A percentile compares a stretch with the other conserved stretches of the same genome.
These are phyloP conservation scores for Yamadazyma sp. DNA, from an alignment of 805 yeast species.

Conservation along the genomic window DNA sequence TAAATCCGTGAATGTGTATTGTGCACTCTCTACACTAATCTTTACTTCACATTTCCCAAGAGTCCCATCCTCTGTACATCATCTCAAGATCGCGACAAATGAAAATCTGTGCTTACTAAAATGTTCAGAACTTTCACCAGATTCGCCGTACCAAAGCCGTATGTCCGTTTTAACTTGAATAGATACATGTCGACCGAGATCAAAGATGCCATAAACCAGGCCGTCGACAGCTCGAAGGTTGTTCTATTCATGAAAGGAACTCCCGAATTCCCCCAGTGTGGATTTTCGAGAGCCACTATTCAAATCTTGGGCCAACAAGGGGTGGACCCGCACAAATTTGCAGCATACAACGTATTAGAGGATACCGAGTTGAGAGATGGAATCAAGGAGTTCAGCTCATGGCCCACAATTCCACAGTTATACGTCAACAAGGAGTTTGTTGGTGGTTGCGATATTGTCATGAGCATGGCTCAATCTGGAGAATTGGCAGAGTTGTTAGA, in stretches of 20 bases:
- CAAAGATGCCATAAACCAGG: slow-evolving; percentile 78
- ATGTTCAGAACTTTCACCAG: slow-evolving; percentile 9
- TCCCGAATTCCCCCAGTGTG: slow-evolving; percentile 97
- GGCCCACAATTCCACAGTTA: slow-evolving; percentile 99
- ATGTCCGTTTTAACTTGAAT: slow-evolving; percentile 3
- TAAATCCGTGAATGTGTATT: too few relatives aligned
- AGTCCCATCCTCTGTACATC: too few relatives aligned
- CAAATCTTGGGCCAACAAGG: slow-evolving; percentile 94
- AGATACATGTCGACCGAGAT: slow-evolving; percentile 76
- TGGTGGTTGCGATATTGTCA: slow-evolving; percentile 96
- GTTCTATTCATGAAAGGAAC: slow-evolving; percentile 98
- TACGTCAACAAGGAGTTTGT: slow-evolving; percentile 88
- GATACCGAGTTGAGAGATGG: slow-evolving; percentile 94
- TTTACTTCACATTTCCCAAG: not conserved
- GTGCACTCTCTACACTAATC: not conserved
- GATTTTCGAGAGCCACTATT: slow-evolving; percentile 93
- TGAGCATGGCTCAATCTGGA: slow-evolving; percentile 88
- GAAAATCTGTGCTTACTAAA: slow-evolving; percentile 10
- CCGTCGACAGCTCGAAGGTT: slow-evolving; percentile 87
- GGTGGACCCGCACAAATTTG: slow-evolving; percentile 93
- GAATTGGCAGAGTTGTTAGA: slow-evolving; percentile 85
- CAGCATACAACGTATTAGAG: slow-evolving; percentile 94
- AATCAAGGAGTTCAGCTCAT: slow-evolving; percentile 88
- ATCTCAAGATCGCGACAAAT: slow-evolving; percentile 9
- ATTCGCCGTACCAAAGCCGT: slow-evolving; percentile 6